These are phyloP conservation scores for Nemania sp. DNA, from an alignment of 2,329 filamentous ascomycete species.

Conservation along the genomic window DNA sequence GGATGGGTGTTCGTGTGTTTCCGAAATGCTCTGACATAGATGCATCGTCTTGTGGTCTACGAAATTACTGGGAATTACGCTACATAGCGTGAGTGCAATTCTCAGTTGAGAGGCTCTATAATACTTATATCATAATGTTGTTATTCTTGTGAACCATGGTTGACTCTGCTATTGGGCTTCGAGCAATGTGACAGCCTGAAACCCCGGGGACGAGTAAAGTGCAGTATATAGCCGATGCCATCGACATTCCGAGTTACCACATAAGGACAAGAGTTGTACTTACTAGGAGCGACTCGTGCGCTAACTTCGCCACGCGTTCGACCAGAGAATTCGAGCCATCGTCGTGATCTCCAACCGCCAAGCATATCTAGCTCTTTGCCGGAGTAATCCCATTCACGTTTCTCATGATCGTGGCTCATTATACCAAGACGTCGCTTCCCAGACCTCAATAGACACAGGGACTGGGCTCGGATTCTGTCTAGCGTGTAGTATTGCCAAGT, in stretches of 20 bases:
- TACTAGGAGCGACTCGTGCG: background rate
- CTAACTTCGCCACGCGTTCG: background rate
- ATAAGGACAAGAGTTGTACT: slow-evolving; percentile 22
- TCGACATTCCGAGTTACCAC: slow-evolving; percentile 33
- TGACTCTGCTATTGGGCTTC: background rate
- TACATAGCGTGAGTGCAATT: too few relatives aligned
- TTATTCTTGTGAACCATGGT: too few relatives aligned
- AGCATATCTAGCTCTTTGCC: slow-evolving; percentile 4
- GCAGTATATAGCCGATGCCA: slow-evolving; percentile 31
- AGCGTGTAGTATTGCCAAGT: slow-evolving; percentile 9
- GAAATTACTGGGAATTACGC: too few relatives aligned
- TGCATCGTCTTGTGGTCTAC: too few relatives aligned
- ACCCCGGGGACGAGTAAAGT: background rate
- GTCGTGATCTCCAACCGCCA: background rate
- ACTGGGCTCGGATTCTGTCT: too few relatives aligned
- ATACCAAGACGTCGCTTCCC: background rate
- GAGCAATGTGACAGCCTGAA: background rate
- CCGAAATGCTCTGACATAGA: too few relatives aligned
- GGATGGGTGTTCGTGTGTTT: too few relatives aligned
- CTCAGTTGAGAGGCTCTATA: too few relatives aligned
- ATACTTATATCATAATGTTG: too few relatives aligned
- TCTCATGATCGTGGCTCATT: background rate
- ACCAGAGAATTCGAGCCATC: background rate
- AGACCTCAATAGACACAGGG: background rate
- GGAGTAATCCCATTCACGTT: background rate